Base-by-base conservation (phyloP, 306 rosid genomes). In the Malus fusca region DNA sequence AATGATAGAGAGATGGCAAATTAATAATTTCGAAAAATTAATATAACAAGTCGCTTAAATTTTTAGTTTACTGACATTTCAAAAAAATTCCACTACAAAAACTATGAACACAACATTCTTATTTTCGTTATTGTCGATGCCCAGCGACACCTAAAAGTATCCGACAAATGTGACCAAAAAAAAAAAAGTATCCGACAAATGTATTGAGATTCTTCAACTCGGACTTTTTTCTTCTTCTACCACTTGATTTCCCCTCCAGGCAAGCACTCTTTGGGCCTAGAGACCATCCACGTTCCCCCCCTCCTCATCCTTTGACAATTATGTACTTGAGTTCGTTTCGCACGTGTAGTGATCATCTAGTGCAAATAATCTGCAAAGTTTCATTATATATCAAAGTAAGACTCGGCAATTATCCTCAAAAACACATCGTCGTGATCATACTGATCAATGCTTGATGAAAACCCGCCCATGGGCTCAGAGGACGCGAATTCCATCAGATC, bases 351-450 rank as follows among this genome's bases (percentile, higher is more conserved):
- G 77, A 72, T 82, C 87, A 71, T 77, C 87, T 65, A 56, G 80
- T 26, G 56, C 81, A 77, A 66, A 82, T 68, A 80, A 77, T 82
- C 90, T 89, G 90, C 31, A 66, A 12, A 77, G 61, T 28, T 48
- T 48, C 21, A 48, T 48, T 48, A 37, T 7, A 37, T 37, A 48
- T 48, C 55, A 48, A 48, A 5, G 55, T 15, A 15, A 48, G 55
- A 48, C 21, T 48, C 55, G 1, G 18, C 21, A 48, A 2, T 5
- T 46, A 74, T 52, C 28, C 13, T n/a, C 4, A 25, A 56, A 56
- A n/a, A 21, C 26, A 56, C 3, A 66, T 51, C 66, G 15, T 61
- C 26, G 18, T 79, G 56, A 25, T 74, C 79, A 0, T 80, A 81
- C 25, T 58, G 26, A 12, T 72, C 82, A 3, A 77, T 72, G 2